phyloP scores from a whole-genome alignment of 1,284 basidiomycete species.

The Microbotryomycetes sp. region DNA sequence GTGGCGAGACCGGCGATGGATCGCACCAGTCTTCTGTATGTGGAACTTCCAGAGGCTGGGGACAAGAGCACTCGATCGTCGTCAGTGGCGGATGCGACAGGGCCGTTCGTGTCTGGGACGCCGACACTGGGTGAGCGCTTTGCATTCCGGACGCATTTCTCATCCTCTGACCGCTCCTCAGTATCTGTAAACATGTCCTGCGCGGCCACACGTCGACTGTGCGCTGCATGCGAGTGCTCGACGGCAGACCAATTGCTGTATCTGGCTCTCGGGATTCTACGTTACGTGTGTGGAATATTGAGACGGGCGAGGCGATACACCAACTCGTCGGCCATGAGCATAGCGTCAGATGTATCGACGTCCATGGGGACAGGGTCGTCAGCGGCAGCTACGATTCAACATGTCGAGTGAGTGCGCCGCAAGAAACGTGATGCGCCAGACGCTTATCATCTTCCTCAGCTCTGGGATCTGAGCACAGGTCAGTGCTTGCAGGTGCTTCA shows the following conservation, averaged over 20 bases:
- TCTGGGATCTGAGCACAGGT: constrained; percentile 74
- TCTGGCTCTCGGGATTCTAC: constrained; percentile 83
- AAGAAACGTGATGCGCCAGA: not conserved
- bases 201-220: constrained; percentile 85
- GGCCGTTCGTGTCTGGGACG: constrained; percentile 83
- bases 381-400: constrained; percentile 87
- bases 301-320: constrained; percentile 61
- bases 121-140: constrained; percentile 61
- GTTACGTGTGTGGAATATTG: constrained; percentile 88
- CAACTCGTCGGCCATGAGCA: constrained; percentile 70
- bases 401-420: constrained; percentile 61
- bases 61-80: constrained; percentile 59
- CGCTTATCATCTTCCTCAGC: constrained; percentile 43
- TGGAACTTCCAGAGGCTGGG: constrained; percentile 59
- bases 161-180: constrained; percentile 35
- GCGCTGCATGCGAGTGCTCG: constrained; percentile 80
- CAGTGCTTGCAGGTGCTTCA: constrained; percentile 60
- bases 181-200: constrained; percentile 70
- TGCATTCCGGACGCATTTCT: not conserved
- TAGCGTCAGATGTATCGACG: constrained; percentile 82
- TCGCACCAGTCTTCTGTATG: constrained; percentile 46
- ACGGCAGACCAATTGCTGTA: constrained; percentile 78
- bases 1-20: constrained; percentile 33
- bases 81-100: constrained; percentile 93
- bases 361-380: constrained; percentile 68